phyloP scores from a whole-genome alignment of 345 rosid genomes.

The Brassica napus region DNA sequence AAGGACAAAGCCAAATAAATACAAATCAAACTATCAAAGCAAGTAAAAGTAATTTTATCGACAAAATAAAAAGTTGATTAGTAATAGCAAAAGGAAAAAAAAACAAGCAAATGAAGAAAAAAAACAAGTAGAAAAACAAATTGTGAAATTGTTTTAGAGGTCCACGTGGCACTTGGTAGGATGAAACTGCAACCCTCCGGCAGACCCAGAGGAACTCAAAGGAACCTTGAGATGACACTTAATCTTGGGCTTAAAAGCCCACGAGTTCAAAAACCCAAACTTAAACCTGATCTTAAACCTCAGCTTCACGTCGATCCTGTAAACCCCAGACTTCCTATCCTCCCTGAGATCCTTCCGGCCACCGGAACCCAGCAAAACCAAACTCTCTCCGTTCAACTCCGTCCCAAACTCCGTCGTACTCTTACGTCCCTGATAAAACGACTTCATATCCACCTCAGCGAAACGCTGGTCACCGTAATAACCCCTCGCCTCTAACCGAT shows the following conservation, averaged over 20 bases:
- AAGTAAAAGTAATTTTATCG: background rate
- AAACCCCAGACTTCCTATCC: slow-evolving; percentile 48
- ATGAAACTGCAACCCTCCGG: slow-evolving; percentile 16
- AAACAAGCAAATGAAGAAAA: background rate
- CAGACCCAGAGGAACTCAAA: slow-evolving; percentile 28
- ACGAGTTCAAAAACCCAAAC: slow-evolving; percentile 51
- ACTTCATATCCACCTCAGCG: slow-evolving; percentile 8
- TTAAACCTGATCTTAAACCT: slow-evolving; percentile 56
- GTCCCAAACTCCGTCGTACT: slow-evolving; percentile 50
- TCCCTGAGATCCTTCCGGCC: slow-evolving; percentile 24
- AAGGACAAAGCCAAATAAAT: background rate
- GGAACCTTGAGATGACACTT: slow-evolving; percentile 62
- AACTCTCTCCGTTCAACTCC: slow-evolving; percentile 37
- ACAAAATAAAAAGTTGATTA: background rate
- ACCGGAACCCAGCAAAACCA: slow-evolving; percentile 36
- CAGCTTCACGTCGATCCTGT: slow-evolving; percentile 53
- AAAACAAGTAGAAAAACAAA: background rate
- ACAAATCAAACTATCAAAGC: background rate
- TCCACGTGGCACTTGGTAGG: slow-evolving; percentile 51
- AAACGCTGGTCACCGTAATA: slow-evolving; percentile 49
- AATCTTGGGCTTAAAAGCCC: slow-evolving; percentile 53
- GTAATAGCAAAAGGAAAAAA: background rate
- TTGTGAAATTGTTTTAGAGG: slow-evolving; percentile 13
- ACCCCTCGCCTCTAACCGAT: slow-evolving; percentile 46
- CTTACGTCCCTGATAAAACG: slow-evolving; percentile 77